phyloP scores from a whole-genome alignment of 2,329 filamentous ascomycete genomes.

The Ascochyta koolunga region DNA sequence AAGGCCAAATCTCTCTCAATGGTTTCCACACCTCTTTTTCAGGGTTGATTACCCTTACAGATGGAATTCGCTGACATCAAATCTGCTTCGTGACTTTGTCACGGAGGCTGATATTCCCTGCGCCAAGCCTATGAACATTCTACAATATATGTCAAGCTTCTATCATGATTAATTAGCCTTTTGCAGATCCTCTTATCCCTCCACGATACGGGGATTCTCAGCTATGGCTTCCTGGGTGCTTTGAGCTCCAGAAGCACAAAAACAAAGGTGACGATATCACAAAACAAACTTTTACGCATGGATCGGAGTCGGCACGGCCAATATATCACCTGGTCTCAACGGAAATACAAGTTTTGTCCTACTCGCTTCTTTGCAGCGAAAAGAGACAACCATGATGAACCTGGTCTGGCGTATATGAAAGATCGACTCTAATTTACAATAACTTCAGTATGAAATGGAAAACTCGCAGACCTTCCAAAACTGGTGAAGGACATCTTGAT shows the following conservation, averaged over 20 bases:
- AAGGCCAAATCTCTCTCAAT: too few species aligned
- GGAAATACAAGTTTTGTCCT: background rate
- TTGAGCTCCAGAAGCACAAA: background rate
- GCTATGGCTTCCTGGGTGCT: background rate
- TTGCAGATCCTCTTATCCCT: background rate
- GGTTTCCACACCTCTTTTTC: too few species aligned
- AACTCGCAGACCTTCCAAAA: background rate
- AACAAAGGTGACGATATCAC: background rate
- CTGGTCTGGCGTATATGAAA: background rate
- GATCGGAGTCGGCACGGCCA: background rate
- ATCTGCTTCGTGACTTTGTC: background rate
- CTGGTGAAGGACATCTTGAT: background rate
- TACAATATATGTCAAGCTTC: background rate
- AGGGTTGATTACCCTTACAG: too few species aligned
- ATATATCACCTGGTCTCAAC: background rate
- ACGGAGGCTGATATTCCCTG: background rate
- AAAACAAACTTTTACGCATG: background rate
- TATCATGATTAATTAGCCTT: background rate
- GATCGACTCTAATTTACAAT: background rate
- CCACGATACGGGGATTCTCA: background rate
- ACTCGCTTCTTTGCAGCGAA: background rate
- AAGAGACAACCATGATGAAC: background rate
- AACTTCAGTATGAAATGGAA: background rate
- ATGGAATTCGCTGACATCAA: too few species aligned
- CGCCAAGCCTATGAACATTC: background rate